These are phyloP conservation scores for Musa itinerans DNA, from an alignment of 176 grass and related monocot genomes.

Conservation along the genomic window DNA sequence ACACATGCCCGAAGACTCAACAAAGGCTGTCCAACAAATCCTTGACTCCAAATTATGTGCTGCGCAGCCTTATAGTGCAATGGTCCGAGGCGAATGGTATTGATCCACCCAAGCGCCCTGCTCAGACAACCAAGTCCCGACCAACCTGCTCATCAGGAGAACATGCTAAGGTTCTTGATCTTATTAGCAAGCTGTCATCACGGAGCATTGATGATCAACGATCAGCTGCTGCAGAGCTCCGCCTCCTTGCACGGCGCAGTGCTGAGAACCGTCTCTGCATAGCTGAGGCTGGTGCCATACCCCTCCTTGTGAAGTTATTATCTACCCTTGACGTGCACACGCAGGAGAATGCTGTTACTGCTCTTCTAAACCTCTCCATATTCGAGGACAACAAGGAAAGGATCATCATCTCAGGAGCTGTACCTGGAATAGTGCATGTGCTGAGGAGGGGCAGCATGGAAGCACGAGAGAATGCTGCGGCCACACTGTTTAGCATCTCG, in stretches of 20 bases:
- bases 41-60: conserved; percentile 74
- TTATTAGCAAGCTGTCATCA: conserved; percentile 70
- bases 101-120: conserved; percentile 53
- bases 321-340: conserved; percentile 55
- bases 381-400: conserved; percentile 84
- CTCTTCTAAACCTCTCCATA: conserved; percentile 88
- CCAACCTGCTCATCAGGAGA: conserved; percentile 51
- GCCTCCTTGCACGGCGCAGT: conserved; percentile 74
- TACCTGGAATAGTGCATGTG: conserved; percentile 68
- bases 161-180: conserved; percentile 62
- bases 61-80: conserved; percentile 72
- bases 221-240: conserved; percentile 57
- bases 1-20: conserved; percentile 82
- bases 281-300: conserved; percentile 78
- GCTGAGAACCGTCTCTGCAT: conserved; percentile 84
- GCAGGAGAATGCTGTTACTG: conserved; percentile 81
- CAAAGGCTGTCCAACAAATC: conserved; percentile 62
- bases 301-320: conserved; percentile 69
- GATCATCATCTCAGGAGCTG: conserved; percentile 61
- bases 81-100: conserved; percentile 87
- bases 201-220: conserved; percentile 61
- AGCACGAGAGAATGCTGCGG: conserved; percentile 89
- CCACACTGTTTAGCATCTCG: conserved; percentile 90
- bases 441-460: conserved; percentile 92
- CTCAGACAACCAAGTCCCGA: conserved; percentile 34